Evolutionary conservation across 2,329 filamentous ascomycete genomes (phyloP), one percentile per base, ranked within the genome.

Genomic region (Nothomitra cinnamomea): DNA sequence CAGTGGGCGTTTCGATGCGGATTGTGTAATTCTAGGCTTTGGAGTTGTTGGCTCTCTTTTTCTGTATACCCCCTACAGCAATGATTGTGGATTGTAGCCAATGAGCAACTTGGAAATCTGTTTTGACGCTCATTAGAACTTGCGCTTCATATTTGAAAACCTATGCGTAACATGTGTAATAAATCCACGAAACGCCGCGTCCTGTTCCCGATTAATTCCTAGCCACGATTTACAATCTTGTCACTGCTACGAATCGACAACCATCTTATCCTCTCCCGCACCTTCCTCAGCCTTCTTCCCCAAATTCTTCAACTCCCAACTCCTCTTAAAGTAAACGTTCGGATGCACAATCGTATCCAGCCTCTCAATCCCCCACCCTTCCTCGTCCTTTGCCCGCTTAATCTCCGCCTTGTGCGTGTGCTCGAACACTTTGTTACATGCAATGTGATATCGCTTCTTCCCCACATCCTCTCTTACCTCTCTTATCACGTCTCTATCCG

Each of bases 251-350:
- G 12, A n/a, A 49, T 38, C 42, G 15, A 13, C 32, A 15, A 28
- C 42, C 10, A 43, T 10, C 15, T 49, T 49, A 32, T 21, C 24
- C 2, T 32, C 45, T 6, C n/a, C 45, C 5, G 7, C 17, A 17
- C 40, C 52, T 25, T 28, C 52, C 28, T 48, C 52, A 32, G 22
- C 28, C 8, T 45, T 45, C 3, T 12, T 19, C 21, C 42, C 28
- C 17, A 94, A 67, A 64, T 92, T 86, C 72, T 88, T 95, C 57
- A 98, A 70, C 60, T 94, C 63, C 66, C 87, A 96, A 65, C 88
- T 94, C 54, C 90, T 77, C 74, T 95, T 95, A 69, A 96, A 98
- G 69, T 95, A 98, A 59, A 90, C 89, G 66, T 98, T 98, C 10
- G 92, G 92, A 68, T 98, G 92, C 21, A 95, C 82, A 64, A 98